Percentiles rank a stretch among this genome's conserved stretches.
These are phyloP conservation scores for Aspergillus thermomutatus DNA, from an alignment of 2,329 filamentous ascomycete genomes.

Conservation along the genomic window DNA sequence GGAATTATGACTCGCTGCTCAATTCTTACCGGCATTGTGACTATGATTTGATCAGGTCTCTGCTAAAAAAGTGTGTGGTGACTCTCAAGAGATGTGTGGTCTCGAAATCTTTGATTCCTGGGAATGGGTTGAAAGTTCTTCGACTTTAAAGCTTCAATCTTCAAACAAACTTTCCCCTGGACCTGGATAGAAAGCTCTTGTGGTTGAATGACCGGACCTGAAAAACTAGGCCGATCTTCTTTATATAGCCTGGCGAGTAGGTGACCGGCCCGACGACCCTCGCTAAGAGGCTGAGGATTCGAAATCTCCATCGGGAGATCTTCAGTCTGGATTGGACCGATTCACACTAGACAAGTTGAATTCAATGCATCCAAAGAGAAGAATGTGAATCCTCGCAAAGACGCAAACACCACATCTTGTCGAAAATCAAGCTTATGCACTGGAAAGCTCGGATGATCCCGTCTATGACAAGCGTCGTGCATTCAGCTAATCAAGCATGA, in stretches of 20 bases:
- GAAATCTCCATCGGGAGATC: slow-evolving; percentile 20
- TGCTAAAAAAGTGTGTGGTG: neutral
- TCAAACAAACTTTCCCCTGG: neutral
- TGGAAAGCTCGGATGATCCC: slow-evolving; percentile 21
- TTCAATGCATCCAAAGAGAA: slow-evolving; percentile 19
- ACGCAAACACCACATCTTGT: slow-evolving; percentile 21
- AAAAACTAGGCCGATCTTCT: slow-evolving; percentile 6
- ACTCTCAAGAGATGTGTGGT: neutral
- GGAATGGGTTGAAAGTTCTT: neutral
- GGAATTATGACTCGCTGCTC: neutral
- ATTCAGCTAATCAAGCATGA: slow-evolving; percentile 8
- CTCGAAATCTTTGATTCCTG: neutral
- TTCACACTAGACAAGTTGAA: slow-evolving; percentile 7
- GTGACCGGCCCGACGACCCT: neutral
- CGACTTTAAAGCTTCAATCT: neutral
- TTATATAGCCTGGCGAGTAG: slow-evolving; percentile 16
- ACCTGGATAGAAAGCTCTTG: neutral
- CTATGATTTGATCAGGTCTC: neutral
- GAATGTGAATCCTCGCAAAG: slow-evolving; percentile 13
- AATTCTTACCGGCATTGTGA: slow-evolving; percentile 11
- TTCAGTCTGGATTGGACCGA: slow-evolving; percentile 20
- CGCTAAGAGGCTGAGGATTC: neutral
- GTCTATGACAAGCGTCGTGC: slow-evolving; percentile 23
- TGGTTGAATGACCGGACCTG: slow-evolving; percentile 13
- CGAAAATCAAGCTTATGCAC: slow-evolving; percentile 7